These are phyloP conservation scores for Petrea volubilis DNA, from an alignment of 257 asterid genomes.

Conservation along the genomic window DNA sequence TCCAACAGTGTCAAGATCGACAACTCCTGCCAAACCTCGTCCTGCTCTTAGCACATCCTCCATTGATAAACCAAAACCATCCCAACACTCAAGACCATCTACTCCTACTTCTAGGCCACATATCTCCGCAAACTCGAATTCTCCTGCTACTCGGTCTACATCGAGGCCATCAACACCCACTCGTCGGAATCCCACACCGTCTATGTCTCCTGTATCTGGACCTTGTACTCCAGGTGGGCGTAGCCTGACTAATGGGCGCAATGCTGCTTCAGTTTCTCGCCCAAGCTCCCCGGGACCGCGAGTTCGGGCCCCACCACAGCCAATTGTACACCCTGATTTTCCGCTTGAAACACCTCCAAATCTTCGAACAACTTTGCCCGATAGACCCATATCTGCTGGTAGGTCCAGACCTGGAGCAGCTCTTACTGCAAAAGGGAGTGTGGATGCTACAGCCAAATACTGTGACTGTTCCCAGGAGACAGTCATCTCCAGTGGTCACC, in stretches of 20 bases:
- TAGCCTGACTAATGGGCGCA: conserved; percentile 57
- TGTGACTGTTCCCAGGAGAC: conserved; percentile 55
- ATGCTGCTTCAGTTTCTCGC: conserved; percentile 67
- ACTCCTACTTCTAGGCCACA: conserved; percentile 95
- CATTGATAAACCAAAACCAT: conserved; percentile 65
- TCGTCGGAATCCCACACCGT: conserved; percentile 67
- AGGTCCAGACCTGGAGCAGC: conserved; percentile 84
- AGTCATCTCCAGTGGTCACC: conserved; percentile 71
- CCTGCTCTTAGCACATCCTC: conserved; percentile 54
- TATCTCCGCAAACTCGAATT: conserved; percentile 49
- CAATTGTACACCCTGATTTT: conserved; percentile 79
- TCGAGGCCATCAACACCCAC: conserved; percentile 98
- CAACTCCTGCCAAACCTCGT: conserved; percentile 83
- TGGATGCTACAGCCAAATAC: conserved; percentile 45
- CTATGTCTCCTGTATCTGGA: conserved; percentile 56
- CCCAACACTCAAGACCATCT: conserved; percentile 91
- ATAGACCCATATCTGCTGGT: conserved; percentile 92
- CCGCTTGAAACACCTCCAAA: conserved; percentile 94
- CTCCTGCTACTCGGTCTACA: conserved; percentile 57
- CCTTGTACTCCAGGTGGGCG: conserved; percentile 63
- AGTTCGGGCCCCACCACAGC: conserved; percentile 67
- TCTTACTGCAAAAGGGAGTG: conserved; percentile 53
- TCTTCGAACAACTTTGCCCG: conserved; percentile 88
- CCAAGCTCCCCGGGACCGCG: conserved; percentile 95
- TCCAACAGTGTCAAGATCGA: conserved; percentile 68